Conservation (phyloP, 2,329 filamentous ascomycete species). For the Botrytis deweyae region DNA sequence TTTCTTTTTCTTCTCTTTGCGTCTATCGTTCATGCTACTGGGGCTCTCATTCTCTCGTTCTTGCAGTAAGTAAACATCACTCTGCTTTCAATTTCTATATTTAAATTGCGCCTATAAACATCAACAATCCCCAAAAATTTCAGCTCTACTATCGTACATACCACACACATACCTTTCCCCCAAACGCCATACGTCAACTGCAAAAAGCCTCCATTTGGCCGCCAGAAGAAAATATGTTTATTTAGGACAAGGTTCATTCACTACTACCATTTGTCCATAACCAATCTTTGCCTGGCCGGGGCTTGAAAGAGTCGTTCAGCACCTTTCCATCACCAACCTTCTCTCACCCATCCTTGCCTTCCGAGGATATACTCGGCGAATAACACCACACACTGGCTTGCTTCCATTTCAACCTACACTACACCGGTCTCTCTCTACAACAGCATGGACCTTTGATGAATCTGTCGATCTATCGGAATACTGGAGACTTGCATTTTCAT, state of each 20-base stretch:
- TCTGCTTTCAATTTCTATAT: background rate
- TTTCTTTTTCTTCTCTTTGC: no score
- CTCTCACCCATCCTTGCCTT: slow-evolving; percentile 15
- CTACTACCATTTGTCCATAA: background rate
- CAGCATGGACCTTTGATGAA: slow-evolving; percentile 24
- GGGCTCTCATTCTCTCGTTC: background rate
- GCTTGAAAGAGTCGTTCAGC: background rate
- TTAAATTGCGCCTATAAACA: slow-evolving; percentile 19
- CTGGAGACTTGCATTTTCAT: slow-evolving; percentile 33
- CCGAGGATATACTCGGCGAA: slow-evolving; percentile 27
- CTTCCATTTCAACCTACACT: slow-evolving; percentile 8
- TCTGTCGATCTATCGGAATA: slow-evolving; percentile 25
- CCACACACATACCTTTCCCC: background rate
- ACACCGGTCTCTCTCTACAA: slow-evolving; percentile 23
- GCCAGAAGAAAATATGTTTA: background rate
- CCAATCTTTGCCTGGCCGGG: background rate
- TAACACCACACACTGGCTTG: slow-evolving; percentile 18
- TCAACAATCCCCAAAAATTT: slow-evolving; percentile 1
- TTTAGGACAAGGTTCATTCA: slow-evolving; percentile 6
- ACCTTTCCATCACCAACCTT: slow-evolving; percentile 9
- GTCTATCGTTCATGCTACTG: background rate
- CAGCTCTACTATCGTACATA: background rate
- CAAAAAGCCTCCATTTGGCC: background rate
- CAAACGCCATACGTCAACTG: background rate
- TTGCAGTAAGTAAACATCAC: slow-evolving; percentile 4